These are phyloP conservation scores for Pelargonium australe DNA, from an alignment of 441 rosid species.

Conservation along the genomic window DNA sequence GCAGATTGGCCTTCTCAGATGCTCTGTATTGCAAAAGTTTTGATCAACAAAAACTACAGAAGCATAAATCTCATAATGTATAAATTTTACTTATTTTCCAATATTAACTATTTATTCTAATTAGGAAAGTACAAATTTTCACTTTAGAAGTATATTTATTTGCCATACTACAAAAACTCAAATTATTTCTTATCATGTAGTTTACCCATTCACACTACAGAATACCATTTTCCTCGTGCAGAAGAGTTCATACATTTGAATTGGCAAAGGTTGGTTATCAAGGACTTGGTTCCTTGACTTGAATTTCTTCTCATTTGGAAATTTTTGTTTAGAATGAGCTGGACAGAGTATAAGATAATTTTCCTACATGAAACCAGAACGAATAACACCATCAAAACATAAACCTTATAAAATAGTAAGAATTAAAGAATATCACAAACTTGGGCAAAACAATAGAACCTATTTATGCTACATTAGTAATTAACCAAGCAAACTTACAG, in stretches of 20 bases:
- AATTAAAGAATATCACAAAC: neutral
- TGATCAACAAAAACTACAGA: neutral
- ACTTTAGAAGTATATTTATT: too few species aligned
- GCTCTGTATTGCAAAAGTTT: constrained; percentile 32
- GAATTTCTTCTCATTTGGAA: constrained; percentile 56
- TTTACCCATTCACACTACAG: neutral
- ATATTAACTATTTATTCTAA: neutral
- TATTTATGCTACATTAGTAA: neutral
- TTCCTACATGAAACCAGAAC: constrained; percentile 37
- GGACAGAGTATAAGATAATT: constrained; percentile 71
- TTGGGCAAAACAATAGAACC: neutral
- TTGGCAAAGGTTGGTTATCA: constrained; percentile 15
- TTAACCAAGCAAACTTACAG: constrained; percentile 31
- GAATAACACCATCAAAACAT: constrained; percentile 11
- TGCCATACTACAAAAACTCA: too few species aligned
- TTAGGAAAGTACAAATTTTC: too few species aligned
- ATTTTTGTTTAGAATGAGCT: constrained; percentile 53
- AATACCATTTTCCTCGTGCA: neutral
- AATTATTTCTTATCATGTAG: too few species aligned
- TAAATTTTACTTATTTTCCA: too few species aligned
- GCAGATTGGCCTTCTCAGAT: constrained; percentile 25
- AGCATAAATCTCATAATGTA: too few species aligned
- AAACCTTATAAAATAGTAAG: neutral
- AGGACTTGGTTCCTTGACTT: constrained; percentile 23
- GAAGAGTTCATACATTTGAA: constrained; percentile 34